Evolutionary conservation across 495 filamentous ascomycete species (phyloP), one percentile per base, ranked within the genome.

Genomic region (Lasiosphaeriaceae sp.): DNA sequence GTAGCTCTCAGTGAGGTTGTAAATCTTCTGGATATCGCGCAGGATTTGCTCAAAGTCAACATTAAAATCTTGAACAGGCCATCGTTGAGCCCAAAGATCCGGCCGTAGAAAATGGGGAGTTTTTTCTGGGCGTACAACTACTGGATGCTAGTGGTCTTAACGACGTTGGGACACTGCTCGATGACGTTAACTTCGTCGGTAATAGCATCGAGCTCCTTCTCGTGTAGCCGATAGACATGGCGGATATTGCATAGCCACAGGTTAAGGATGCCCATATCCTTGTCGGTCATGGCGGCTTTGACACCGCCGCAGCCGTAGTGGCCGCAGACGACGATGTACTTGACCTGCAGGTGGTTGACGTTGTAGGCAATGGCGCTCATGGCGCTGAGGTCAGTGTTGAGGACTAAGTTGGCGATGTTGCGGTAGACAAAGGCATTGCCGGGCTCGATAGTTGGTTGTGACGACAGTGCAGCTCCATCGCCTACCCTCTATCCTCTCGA

Each of bases 291-390:
- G 61, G 83, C 80, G 6, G 83, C 83, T 69, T 82, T 82, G 56
- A 86, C 80, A 46, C 83, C 83, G 37, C 83, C 83, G 70, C 83
- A 86, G 67, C 78, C 79, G 69, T 83, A 84, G 71, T 86, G 83
- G 9, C 83, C 83, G 67, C 83, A 85, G 26, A 86, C 80, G 58
- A 86, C 75, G 60, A 86, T 81, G 72, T 85, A 82, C 72, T 85
- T 83, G 57, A 84, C 82, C 62, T 81, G 57, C 20, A 86, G 71
- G 56, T 85, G 77, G 55, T 71, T 64, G 8, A 85, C 81, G 24
- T 82, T 83, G 65, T 84, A 86, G 48, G 82, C 74, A 58, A 86
- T 82, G 59, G 84, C 83, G 70, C 75, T 80, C 75, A 86, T 82
- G 51, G 78, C 79, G 67, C 80, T 83, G 35, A 84, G 74, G 52